A percentile compares a stretch with the other conserved stretches of the same genome.
Conservation (phyloP, 129 eudicot genomes). For the Calendula officinalis region DNA sequence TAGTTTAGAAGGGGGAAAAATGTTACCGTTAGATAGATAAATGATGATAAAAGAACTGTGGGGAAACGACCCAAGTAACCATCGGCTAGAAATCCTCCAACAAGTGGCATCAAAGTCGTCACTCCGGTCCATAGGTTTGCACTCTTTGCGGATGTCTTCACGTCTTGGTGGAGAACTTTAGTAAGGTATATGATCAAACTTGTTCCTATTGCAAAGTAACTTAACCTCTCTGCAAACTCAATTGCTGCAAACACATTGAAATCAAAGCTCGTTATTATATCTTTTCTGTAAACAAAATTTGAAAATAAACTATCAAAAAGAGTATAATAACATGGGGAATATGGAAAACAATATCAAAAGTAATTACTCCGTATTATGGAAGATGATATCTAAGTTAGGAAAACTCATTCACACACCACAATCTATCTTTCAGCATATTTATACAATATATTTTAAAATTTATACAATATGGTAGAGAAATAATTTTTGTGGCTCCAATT, state of each 20-base stretch:
- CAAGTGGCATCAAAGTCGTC: conserved; percentile 70
- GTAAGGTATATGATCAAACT: conserved; percentile 78
- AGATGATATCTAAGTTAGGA: too few relatives aligned
- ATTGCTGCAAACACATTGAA: conserved; percentile 45
- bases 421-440: too few relatives aligned
- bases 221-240: conserved; percentile 87
- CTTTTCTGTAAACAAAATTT: too few relatives aligned
- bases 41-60: conserved; percentile 57
- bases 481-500: too few relatives aligned
- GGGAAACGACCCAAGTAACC: conserved; percentile 71
- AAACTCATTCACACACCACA: too few relatives aligned
- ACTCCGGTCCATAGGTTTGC: conserved; percentile 78
- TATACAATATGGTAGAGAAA: too few relatives aligned
- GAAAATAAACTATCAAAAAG: not conserved
- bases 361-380: too few relatives aligned
- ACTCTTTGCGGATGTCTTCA: conserved; percentile 67
- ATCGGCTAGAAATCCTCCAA: conserved; percentile 90
- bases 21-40: conserved; percentile 62
- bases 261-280: not conserved
- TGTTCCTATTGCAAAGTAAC: conserved; percentile 76
- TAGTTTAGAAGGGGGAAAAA: not conserved
- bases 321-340: too few relatives aligned
- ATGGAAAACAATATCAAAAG: too few relatives aligned
- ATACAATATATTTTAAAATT: too few relatives aligned
- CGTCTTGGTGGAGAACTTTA: conserved; percentile 67